phyloP scores from a whole-genome alignment of 2,329 filamentous ascomycete genomes.

The Drechslerella stenobrocha region DNA sequence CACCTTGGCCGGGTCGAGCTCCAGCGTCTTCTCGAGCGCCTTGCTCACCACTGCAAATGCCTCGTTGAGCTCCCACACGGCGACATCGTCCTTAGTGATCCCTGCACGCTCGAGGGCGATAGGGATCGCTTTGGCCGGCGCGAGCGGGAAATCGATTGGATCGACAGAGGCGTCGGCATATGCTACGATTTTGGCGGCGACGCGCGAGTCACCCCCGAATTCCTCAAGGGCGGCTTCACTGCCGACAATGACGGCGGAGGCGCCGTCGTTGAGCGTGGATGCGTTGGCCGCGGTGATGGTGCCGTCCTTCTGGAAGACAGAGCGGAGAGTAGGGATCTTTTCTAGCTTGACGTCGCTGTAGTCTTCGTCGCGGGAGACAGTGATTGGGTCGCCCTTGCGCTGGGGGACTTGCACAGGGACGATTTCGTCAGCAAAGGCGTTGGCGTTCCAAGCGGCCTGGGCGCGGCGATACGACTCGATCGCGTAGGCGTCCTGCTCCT shows the following conservation, averaged over 20 bases:
- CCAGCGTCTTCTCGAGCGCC: slow-evolving; percentile 69
- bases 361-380: slow-evolving; percentile 83
- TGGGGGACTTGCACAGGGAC: slow-evolving; percentile 81
- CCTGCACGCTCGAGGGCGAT: slow-evolving; percentile 85
- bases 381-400: slow-evolving; percentile 73
- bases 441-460: slow-evolving; percentile 82
- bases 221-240: slow-evolving; percentile 78
- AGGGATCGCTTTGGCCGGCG: slow-evolving; percentile 87
- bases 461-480: slow-evolving; percentile 86
- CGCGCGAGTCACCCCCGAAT: slow-evolving; percentile 75
- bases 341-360: slow-evolving; percentile 84
- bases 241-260: slow-evolving; percentile 81
- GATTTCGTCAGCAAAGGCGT: slow-evolving; percentile 85
- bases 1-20: slow-evolving; percentile 73
- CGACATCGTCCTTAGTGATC: slow-evolving; percentile 86
- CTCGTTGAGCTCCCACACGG: slow-evolving; percentile 98
- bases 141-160: slow-evolving; percentile 89
- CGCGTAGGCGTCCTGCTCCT: slow-evolving; percentile 89
- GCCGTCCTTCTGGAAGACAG: slow-evolving; percentile 83
- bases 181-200: slow-evolving; percentile 68
- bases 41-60: slow-evolving; percentile 69
- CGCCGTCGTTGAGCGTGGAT: slow-evolving; percentile 92
- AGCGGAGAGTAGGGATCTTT: slow-evolving; percentile 82
- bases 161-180: slow-evolving; percentile 89
- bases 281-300: slow-evolving; percentile 94